Base-by-base conservation (phyloP, 495 filamentous ascomycete genomes). In the Aspergillus haitiensis region DNA sequence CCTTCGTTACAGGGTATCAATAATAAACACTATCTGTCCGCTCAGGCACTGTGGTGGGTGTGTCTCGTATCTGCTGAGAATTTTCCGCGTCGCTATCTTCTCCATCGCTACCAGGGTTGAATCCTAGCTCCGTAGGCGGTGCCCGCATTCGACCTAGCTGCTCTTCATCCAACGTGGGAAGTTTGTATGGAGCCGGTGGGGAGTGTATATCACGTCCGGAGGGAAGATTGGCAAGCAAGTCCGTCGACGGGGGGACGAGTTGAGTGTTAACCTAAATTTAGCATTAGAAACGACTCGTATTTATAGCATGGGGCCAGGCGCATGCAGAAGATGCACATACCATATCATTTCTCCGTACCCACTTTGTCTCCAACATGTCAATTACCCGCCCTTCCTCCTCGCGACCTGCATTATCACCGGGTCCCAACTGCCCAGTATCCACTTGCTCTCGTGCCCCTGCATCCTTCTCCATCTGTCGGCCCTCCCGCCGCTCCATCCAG, bases 341-440 rank as follows among this genome's bases (percentile, higher is more conserved):
- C 12, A 89, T 95, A 75, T 97, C 91, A 71, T 98, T 98, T 75
- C 90, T 84, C 74, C 91, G 91, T 34, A 81, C 82, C 94, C 94
- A 98, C 70, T 96, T 97, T 49, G 78, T 79, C 69, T 96, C 88
- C 55, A 98, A 71, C 86, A 90, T 91, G 62, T 93, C 87, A 60
- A 96, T 79, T 1, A 97, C 89, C 49, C 90, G 78, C n/a, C 81
- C 83, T 73, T 98, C 94, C 67, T 97, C 94, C 16, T 88, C 70
- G 61, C 81, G 84, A 0, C 94, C 94, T 0, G 88, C 94, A 75
- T 96, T 91, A 49, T 87, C 78, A 0, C 93, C 93, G 81, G 92
- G 91, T 48, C 85, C 82, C 35, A 82, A 68, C 15, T 80, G 77
- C 5, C 85, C 86, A 64, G 81, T 89, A 59, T 91, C 89, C 8